phyloP scores from a whole-genome alignment of 2,329 filamentous ascomycete genomes.

The Fusarium torulosum region DNA sequence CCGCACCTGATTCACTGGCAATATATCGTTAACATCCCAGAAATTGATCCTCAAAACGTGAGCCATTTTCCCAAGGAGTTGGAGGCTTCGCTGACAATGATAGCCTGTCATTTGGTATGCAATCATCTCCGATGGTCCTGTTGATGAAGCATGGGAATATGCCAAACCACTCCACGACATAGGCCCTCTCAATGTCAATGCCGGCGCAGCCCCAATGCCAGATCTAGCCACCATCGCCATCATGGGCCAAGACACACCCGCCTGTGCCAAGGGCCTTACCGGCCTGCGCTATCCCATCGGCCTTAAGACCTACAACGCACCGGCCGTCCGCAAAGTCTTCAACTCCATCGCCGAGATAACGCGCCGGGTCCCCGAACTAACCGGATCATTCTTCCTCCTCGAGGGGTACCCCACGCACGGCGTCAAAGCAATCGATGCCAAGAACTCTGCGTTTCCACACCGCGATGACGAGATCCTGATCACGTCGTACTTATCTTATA shows the following conservation, averaged over 20 bases:
- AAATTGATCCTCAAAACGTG: constrained; percentile 28
- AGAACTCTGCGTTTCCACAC: constrained; percentile 29
- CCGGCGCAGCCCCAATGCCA: constrained; percentile 54
- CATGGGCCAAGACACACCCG: constrained; percentile 52
- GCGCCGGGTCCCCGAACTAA: constrained; percentile 22
- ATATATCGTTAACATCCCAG: constrained; percentile 36
- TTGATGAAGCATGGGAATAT: constrained; percentile 53
- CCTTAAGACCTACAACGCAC: constrained; percentile 53
- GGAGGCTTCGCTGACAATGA: background rate
- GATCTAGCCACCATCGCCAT: constrained; percentile 58
- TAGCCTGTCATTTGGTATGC: constrained; percentile 57
- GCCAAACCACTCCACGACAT: constrained; percentile 58
- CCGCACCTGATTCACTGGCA: constrained; percentile 31
- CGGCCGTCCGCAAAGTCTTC: constrained; percentile 47
- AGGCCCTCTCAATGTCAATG: constrained; percentile 50
- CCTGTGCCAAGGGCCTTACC: constrained; percentile 58
- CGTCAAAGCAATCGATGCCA: constrained; percentile 13
- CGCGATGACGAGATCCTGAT: constrained; percentile 30
- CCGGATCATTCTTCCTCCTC: constrained; percentile 61
- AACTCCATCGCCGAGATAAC: constrained; percentile 49
- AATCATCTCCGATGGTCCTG: constrained; percentile 56
- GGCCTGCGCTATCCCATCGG: constrained; percentile 60
- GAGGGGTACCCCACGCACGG: constrained; percentile 60
- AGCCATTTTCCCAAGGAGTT: rapidly evolving
- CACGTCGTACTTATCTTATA: constrained; percentile 23